phyloP scores from a whole-genome alignment of 306 rosid genomes.

The Pachyrhizus erosus region DNA sequence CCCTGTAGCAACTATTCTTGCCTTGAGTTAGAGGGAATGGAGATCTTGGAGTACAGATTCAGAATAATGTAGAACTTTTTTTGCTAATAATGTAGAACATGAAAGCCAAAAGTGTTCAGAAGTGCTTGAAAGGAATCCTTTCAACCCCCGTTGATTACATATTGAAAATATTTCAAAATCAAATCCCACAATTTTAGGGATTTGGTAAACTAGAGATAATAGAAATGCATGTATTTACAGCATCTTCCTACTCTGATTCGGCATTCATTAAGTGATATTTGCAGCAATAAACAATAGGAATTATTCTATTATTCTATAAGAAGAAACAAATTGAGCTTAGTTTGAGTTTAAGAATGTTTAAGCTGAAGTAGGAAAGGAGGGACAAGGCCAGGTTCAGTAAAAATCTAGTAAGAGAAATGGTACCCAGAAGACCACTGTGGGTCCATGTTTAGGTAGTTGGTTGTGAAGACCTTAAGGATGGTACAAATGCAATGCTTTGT shows the following conservation, averaged over 20 bases:
- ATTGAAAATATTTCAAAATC: neutral
- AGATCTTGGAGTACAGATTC: neutral
- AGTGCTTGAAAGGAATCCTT: neutral
- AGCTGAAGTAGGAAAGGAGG: constrained; percentile 35
- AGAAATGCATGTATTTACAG: neutral
- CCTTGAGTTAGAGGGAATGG: neutral
- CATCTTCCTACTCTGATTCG: neutral
- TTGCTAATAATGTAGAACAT: constrained; percentile 1
- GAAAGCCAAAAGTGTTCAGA: neutral
- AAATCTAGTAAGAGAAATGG: neutral
- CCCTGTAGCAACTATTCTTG: neutral
- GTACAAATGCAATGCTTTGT: neutral
- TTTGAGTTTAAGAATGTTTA: constrained; percentile 28
- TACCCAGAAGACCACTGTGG: constrained; percentile 1
- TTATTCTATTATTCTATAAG: neutral
- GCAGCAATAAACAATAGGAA: neutral
- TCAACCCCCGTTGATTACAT: constrained; percentile 24
- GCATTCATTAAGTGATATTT: neutral
- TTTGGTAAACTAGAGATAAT: constrained; percentile 1
- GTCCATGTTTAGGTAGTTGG: neutral
- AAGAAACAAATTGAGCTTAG: constrained; percentile 26
- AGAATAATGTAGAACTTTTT: neutral
- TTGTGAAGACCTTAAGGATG: constrained; percentile 4
- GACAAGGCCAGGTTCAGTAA: neutral
- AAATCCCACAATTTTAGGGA: constrained; percentile 1